Evolutionary conservation across 2,329 filamentous ascomycete genomes (phyloP), one percentile per base, ranked within the genome.

Genomic region (Paraphoma sp.): DNA sequence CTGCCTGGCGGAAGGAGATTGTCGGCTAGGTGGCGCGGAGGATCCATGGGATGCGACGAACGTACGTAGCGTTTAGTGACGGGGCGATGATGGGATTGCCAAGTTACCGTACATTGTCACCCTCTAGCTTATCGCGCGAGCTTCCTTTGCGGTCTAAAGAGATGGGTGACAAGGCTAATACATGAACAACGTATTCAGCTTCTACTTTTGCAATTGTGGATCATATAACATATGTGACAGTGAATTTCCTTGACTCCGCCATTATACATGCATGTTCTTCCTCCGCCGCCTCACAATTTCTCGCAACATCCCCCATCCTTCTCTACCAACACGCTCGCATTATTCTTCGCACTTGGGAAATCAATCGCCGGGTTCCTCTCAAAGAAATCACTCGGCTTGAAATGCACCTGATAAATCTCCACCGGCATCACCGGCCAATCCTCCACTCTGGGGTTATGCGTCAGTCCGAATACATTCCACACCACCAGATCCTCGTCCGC

Each of bases 351-450:
- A 7, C 65, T 68, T 1, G 83, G 82, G 18, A 86, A 82, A 71
- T 85, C 83, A 49, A 85, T 78, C 4, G 80, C 79, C 0, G 83
- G 83, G 48, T 85, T 86, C 30, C 71, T 76, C 1, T 76, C 78
- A 60, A 85, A 86, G 76, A 86, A 85, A 62, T 86, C 82, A 9
- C 78, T 75, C 0, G 83, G 83, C 41, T 80, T 78, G 51, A 84
- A 73, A 28, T 80, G 73, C 5, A 84, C 62, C 58, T 79, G 76
- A 58, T 82, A 78, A 38, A 81, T 81, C 59, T 84, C 82, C 1
- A 76, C 73, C 0, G 82, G 82, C 79, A 80, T 80, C 23, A 84
- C 80, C 3, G 81, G 81, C 78, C 79, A 83, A 58, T 83, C 82
- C 62, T 83, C 82, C 2, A 74, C 71, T 18, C 81, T 62, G 7